Base-by-base conservation (phyloP, 208 protist species). In the Kentomonas sorsogonicus region DNA sequence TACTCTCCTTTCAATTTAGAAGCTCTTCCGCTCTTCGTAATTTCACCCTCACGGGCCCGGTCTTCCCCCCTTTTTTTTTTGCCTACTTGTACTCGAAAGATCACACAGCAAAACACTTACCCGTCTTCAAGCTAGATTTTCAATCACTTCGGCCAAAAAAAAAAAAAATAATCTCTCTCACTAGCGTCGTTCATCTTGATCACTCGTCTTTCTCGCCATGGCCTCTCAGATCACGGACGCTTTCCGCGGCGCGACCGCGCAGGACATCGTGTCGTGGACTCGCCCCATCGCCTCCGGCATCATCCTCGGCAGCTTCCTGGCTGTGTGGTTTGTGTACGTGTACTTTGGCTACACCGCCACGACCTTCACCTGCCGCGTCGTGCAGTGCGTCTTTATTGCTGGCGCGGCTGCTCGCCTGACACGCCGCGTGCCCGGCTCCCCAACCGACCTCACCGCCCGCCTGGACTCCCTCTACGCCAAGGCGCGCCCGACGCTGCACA, bases 331-430 rank as follows among this genome's bases (percentile, higher is more conserved):
- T 15, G 64, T 91, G 25, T 94, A 79, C 45, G 74, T 72, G 20
- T 66, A 65, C 51, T 79, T 78, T 50, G 39, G 82, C 13, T 94
- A 94, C 77, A 94, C 83, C 13, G 11, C 86, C 11, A 74, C 77
- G 3, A 94, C 87, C n/a, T 90, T 88, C 51, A 1, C 64, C 27
- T 76, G 70, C 56, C 81, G 84, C 56, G 44, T 88, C 16, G 44
- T 69, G 2, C 65, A 74, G 31, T 48, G 88, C 16, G 2, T 58
- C 23, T 68, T 91, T 27, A 60, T 83, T 11, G 25, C 54, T 25
- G 66, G 66, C 23, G 81, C 69, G n/a, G 70, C 64, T 1, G 43
- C 59, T 3, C 53, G 61, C 2, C 26, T 74, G 22, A 76, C 73
- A n/a, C 79, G 66, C 60, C 59, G 62, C 16, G 53, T 50, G 7